Conservation (phyloP, 129 eudicot species). For the Ambrosia artemisiifolia region DNA sequence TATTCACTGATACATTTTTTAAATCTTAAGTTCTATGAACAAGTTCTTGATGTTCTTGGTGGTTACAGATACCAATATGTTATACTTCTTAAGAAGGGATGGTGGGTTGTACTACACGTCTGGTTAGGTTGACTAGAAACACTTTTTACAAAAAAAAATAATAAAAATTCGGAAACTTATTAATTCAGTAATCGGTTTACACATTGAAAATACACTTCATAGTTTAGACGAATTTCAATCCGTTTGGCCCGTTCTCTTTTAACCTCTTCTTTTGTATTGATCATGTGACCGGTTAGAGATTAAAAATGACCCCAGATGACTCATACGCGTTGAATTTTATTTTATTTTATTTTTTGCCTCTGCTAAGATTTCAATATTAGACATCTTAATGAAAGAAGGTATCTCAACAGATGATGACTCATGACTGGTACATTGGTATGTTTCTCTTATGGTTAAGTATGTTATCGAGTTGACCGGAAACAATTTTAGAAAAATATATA, state of each 20-base stretch:
- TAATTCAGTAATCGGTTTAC: background rate
- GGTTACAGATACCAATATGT: too few species aligned
- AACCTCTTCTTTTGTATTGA: background rate
- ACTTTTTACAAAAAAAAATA: background rate
- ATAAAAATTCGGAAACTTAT: background rate
- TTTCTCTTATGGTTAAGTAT: background rate
- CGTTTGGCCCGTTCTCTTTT: background rate
- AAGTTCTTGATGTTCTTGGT: background rate
- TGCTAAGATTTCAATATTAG: background rate
- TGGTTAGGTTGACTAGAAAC: background rate
- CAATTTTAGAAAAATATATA: background rate
- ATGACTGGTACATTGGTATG: background rate
- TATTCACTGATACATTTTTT: background rate
- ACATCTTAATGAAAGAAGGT: slow-evolving; percentile 4
- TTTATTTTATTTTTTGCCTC: background rate
- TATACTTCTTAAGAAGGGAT: background rate
- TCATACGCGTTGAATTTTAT: background rate
- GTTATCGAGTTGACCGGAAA: background rate
- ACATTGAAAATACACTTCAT: background rate
- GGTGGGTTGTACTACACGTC: background rate
- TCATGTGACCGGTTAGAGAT: background rate
- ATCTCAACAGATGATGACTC: slow-evolving; percentile 4
- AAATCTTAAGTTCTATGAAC: background rate
- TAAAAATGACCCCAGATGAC: background rate
- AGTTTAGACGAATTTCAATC: background rate